These are phyloP conservation scores for Lanmaoa pseudosensibilis DNA, from an alignment of 768 basidiomycete genomes.

Conservation along the genomic window DNA sequence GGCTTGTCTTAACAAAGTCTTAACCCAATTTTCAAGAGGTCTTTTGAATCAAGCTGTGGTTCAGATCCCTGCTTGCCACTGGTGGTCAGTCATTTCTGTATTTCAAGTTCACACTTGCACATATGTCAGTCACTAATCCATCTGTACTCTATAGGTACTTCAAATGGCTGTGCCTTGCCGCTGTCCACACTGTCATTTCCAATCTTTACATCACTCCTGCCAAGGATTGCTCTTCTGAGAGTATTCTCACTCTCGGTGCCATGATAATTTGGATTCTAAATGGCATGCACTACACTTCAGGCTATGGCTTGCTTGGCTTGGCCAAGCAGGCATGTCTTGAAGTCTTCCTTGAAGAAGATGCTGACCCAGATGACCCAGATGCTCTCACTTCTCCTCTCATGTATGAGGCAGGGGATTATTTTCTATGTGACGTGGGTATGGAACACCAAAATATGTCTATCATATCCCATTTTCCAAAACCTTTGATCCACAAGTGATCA, in stretches of 20 bases:
- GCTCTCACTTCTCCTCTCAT: neutral
- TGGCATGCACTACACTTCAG: neutral
- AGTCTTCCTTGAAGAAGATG: neutral
- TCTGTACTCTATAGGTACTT: neutral
- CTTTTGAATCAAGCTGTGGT: neutral
- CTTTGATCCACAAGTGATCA: too few relatives aligned
- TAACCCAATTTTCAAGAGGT: neutral
- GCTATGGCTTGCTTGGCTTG: neutral
- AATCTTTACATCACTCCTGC: neutral
- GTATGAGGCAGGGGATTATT: neutral
- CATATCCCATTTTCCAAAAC: too few relatives aligned
- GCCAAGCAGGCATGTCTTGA: neutral
- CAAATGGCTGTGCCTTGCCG: slow-evolving; percentile 1
- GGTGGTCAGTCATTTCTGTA: neutral
- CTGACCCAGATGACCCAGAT: neutral
- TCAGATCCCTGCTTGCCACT: neutral
- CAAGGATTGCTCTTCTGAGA: neutral
- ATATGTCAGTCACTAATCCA: too few relatives aligned
- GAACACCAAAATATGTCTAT: too few relatives aligned
- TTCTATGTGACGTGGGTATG: too few relatives aligned
- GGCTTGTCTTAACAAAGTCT: fast-evolving
- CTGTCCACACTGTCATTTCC: fast-evolving
- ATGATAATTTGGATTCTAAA: slow-evolving; percentile 6
- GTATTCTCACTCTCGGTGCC: neutral
- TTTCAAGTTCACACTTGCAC: too few relatives aligned